Conservation (phyloP, 257 asterid genomes). For the Datura wrightii region DNA sequence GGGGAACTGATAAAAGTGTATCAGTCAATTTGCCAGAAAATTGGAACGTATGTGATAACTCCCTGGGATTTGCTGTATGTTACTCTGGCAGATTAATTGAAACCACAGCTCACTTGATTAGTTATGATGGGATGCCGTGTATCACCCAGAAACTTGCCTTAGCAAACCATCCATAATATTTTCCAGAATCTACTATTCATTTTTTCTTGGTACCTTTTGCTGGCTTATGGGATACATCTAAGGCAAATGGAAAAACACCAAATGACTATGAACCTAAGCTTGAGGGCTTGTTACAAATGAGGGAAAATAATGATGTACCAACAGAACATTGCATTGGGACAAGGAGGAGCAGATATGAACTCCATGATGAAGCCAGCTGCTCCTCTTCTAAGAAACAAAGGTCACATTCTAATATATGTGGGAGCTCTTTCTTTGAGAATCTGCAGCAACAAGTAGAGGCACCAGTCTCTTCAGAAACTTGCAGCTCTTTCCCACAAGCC, state of each 20-base stretch:
- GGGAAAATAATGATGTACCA: not conserved
- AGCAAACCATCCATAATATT: not conserved
- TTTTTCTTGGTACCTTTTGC: not conserved
- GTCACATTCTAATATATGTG: not conserved
- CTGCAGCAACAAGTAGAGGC: too few species aligned
- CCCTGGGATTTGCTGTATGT: not conserved
- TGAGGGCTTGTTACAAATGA: not conserved
- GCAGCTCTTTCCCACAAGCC: not conserved
- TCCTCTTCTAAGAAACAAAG: not conserved
- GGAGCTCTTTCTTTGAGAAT: too few species aligned
- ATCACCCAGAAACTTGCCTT: not conserved
- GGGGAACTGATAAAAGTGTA: not conserved
- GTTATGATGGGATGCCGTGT: not conserved
- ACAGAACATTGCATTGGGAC: too few species aligned
- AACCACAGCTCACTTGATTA: not conserved
- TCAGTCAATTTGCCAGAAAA: not conserved
- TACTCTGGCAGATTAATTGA: not conserved
- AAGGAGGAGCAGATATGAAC: too few species aligned
- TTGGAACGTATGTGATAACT: not conserved
- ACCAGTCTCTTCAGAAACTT: conserved; percentile 16
- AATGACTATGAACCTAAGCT: not conserved
- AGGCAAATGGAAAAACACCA: not conserved
- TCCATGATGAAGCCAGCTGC: not conserved
- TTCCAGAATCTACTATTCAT: not conserved
- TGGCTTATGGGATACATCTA: not conserved